Base-by-base conservation (phyloP, 768 basidiomycete genomes). In the Rhodotorula kratochvilovae region DNA sequence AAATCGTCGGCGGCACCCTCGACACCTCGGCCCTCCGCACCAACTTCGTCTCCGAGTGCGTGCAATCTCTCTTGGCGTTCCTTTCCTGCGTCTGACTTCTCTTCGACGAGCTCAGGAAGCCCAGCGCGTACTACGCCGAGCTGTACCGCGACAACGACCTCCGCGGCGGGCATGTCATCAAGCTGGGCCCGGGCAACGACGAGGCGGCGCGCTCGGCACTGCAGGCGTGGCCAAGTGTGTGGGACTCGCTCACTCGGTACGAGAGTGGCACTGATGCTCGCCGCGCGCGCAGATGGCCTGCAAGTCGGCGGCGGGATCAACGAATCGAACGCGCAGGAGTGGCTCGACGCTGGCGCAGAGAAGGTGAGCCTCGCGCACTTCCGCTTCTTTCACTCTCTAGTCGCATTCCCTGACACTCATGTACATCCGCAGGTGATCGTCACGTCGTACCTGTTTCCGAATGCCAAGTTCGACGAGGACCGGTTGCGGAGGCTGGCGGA, bases 231-330 rank as follows among this genome's bases (percentile, higher is more conserved):
- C 89, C 88, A 79, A 87, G 91, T 88, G 46, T 35, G 82, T 63
- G 8, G 21, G 43, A 0, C 51, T 42, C 48, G 1, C 12, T 2
- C 31, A 25, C 45, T 43, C 12, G 45, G 31, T 31, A 51, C 74
- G 39, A 27, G 21, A 25, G 27, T 0, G 12, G 15, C 15, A 50
- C 31, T 36, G 27, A 58, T 8, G 29, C 8, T 31, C 27, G 39
- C 13, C 10, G 11, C 27, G 11, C 56, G 68, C 70, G 66, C 75
- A 90, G 91, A 84, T 42, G 88, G 86, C 36, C 81, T 99, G 29
- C 96, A 99, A 80, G 84, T 99, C 59, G 96, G 96, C 21, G 96
- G 96, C 5, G 92, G 95, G 0, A 94, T 99, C 76, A 90, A 85
- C 42, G 87, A 85, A 53, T 80, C 81, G 46, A 98, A 98, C 78